These are phyloP conservation scores for Crithidia expoeki DNA, from an alignment of 208 protist species.

Conservation along the genomic window DNA sequence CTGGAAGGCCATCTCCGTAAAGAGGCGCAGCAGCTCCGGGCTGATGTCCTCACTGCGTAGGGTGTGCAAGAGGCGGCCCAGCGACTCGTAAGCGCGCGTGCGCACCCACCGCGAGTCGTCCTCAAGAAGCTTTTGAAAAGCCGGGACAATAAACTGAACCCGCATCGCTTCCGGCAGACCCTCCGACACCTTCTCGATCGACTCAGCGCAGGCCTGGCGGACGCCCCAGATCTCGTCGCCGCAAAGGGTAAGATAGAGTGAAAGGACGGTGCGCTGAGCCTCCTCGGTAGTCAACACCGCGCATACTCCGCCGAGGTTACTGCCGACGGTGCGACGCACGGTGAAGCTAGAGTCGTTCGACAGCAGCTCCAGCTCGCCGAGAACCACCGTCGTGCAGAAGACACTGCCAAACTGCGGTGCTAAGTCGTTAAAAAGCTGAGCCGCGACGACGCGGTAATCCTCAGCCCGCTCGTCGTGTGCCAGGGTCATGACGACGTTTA, in stretches of 20 bases:
- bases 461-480: conserved; percentile 95
- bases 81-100: conserved; percentile 85
- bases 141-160: conserved; percentile 63
- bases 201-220: conserved; percentile 94
- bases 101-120: conserved; percentile 94
- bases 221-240: conserved; percentile 97
- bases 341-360: conserved; percentile 90
- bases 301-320: conserved; percentile 81
- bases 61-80: conserved; percentile 93
- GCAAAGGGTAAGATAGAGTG: conserved; percentile 89
- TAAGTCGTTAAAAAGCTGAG: conserved; percentile 89
- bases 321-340: conserved; percentile 88
- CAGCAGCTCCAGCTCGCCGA: conserved; percentile 85
- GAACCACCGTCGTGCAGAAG: conserved; percentile 68
- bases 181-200: conserved; percentile 72
- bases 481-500: conserved; percentile 90
- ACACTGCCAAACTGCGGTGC: conserved; percentile 76
- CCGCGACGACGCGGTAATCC: conserved; percentile 94
- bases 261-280: conserved; percentile 70
- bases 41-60: conserved; percentile 85
- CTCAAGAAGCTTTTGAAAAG: conserved; percentile 75
- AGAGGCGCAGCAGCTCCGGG: conserved; percentile 83
- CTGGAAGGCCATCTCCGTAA: conserved; percentile 93
- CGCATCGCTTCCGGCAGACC: conserved; percentile 66
- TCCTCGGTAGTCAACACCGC: conserved; percentile 55